Percentiles rank a stretch among this genome's conserved stretches.
Conservation (phyloP, 192 early-diverging fungal genomes). For the Glomus cerebriforme region DNA sequence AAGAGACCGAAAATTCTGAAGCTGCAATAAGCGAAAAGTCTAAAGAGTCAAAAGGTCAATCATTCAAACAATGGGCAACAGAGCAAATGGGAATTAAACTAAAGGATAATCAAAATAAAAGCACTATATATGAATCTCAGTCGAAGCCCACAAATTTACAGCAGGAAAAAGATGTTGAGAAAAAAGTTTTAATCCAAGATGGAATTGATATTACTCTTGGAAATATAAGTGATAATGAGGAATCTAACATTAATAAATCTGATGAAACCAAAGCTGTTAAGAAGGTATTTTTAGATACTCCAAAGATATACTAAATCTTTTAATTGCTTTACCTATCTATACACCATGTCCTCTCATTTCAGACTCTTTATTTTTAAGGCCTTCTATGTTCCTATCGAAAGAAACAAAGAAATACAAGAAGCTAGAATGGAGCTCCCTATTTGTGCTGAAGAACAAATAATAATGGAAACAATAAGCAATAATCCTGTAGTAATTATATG, state of each 20-base stretch:
- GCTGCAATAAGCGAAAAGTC: constrained; percentile 35
- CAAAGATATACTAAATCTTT: background rate
- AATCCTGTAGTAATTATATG: constrained; percentile 91
- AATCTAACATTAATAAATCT: constrained; percentile 28
- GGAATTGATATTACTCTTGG: constrained; percentile 37
- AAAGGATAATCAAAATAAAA: constrained; percentile 36
- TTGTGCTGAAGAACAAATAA: constrained; percentile 91
- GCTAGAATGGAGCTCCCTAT: constrained; percentile 86
- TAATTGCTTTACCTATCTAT: background rate
- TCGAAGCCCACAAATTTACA: background rate
- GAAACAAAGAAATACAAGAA: constrained; percentile 72
- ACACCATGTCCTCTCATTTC: background rate
- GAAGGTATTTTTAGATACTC: background rate
- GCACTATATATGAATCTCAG: constrained; percentile 32
- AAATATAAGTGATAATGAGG: constrained; percentile 33
- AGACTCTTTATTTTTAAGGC: constrained; percentile 36
- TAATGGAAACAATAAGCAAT: constrained; percentile 94
- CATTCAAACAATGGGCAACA: constrained; percentile 40
- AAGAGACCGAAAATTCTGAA: constrained; percentile 39
- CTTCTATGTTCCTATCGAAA: constrained; percentile 76
- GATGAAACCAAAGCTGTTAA: constrained; percentile 34
- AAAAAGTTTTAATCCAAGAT: constrained; percentile 36
- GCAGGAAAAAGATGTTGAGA: constrained; percentile 15
- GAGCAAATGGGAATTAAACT: constrained; percentile 36
- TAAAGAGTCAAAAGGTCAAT: constrained; percentile 39